Evolutionary conservation across 345 rosid genomes (phyloP).

Genomic region (Geranium brycei): DNA sequence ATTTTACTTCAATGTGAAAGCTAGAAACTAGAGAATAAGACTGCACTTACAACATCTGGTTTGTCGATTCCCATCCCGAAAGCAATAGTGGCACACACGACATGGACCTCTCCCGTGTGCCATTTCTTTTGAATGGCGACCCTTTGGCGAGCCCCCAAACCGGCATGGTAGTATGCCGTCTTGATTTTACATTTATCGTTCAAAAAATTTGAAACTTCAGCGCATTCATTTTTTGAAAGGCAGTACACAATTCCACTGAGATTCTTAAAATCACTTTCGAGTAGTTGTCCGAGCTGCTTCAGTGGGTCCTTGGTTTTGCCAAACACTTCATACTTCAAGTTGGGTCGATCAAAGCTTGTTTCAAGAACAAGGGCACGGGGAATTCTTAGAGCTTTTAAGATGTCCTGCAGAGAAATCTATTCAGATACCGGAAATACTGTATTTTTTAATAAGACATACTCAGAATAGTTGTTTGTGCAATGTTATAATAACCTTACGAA

Average conservation of each 20-base stretch:
- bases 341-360: constrained; percentile 90
- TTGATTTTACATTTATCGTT: constrained; percentile 64
- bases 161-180: constrained; percentile 70
- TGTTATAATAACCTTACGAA: constrained; percentile 40
- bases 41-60: constrained; percentile 74
- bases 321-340: constrained; percentile 74
- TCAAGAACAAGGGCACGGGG: constrained; percentile 66
- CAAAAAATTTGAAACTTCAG: constrained; percentile 59
- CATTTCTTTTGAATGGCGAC: constrained; percentile 69
- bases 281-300: constrained; percentile 69
- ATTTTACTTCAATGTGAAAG: too few relatives aligned
- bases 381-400: constrained; percentile 59
- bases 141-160: constrained; percentile 62
- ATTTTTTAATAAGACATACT: background rate
- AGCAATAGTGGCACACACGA: constrained; percentile 83
- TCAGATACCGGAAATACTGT: background rate
- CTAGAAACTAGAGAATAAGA: background rate
- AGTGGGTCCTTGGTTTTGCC: constrained; percentile 60
- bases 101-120: constrained; percentile 66
- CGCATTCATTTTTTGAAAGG: constrained; percentile 81
- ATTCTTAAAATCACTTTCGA: constrained; percentile 49
- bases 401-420: constrained; percentile 41
- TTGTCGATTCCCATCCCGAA: constrained; percentile 99
- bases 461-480: background rate
- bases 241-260: constrained; percentile 76